Conservation (phyloP, 495 filamentous ascomycete species). For the Cryomyces antarcticus region DNA sequence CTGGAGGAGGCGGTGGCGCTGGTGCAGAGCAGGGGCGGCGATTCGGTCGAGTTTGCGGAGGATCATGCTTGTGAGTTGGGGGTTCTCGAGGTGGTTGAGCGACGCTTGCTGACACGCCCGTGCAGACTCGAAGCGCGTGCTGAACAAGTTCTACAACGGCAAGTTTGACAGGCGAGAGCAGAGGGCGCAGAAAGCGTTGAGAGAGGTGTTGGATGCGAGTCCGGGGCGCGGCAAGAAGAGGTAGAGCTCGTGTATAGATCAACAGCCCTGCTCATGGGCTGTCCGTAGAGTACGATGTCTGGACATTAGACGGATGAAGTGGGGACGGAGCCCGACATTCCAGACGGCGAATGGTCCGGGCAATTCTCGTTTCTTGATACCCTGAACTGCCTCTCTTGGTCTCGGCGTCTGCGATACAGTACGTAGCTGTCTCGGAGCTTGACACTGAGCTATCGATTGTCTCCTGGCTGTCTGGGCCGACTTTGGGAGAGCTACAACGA, state of each 20-base stretch:
- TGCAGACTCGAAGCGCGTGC: slow-evolving; percentile 32
- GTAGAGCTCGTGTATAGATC: not conserved
- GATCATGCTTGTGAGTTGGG: slow-evolving; percentile 39
- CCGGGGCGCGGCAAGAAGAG: not conserved
- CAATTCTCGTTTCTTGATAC: too few relatives aligned
- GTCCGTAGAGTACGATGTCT: too few relatives aligned
- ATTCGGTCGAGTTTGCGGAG: slow-evolving; percentile 41
- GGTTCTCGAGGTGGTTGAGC: not conserved
- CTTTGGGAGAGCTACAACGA: too few relatives aligned
- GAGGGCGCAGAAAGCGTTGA: slow-evolving; percentile 29
- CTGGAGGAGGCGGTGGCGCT: slow-evolving; percentile 43
- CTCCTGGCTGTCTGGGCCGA: too few relatives aligned
- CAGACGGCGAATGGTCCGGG: too few relatives aligned
- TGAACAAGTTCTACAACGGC: slow-evolving; percentile 38
- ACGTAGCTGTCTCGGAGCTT: too few relatives aligned
- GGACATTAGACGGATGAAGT: too few relatives aligned
- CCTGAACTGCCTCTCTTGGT: too few relatives aligned
- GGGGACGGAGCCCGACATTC: too few relatives aligned
- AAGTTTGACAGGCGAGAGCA: slow-evolving; percentile 35
- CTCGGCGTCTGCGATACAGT: too few relatives aligned
- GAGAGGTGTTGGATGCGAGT: slow-evolving; percentile 18
- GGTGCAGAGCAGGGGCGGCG: slow-evolving; percentile 33
- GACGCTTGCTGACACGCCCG: not conserved
- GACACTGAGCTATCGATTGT: too few relatives aligned
- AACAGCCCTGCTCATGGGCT: too few relatives aligned